Evolutionary conservation across 768 basidiomycete genomes (phyloP), one percentile per base, ranked within the genome.

Genomic region (Auricularia heimuer): DNA sequence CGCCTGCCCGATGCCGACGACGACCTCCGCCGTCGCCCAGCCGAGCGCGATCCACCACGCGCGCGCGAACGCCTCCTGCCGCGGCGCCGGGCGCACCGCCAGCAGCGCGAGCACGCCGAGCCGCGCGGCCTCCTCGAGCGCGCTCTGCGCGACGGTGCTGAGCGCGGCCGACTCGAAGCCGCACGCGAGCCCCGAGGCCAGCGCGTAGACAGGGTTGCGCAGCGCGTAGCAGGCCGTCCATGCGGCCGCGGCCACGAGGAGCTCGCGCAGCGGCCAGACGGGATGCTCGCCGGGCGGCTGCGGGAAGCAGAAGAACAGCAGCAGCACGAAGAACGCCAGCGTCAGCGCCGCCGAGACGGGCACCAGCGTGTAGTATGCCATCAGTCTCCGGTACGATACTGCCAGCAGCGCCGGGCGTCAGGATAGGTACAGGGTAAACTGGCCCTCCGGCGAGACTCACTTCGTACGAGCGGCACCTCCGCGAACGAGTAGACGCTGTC

Each of bases 31-130:
- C 6, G 82, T 74, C 12, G 88, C 87, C 86, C 87, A 90, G 0
- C 88, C 88, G 2, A 92, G 77, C 2, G 87, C 86, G 44, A 90
- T 75, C 86, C 86, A 90, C 89, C 90, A 92, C 3, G 88, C 83
- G 36, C 83, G 79, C 24, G 75, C 72, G 76, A 93, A 93, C 3
- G 83, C 82, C 1, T 24, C 35, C 14, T 24, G 33, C 37, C 36
- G 29, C 18, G 62, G 42, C 47, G 35, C 35, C 37, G 36, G 66
- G 42, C 80, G 80, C 61, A 85, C 77, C 44, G 79, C 77, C 16
- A 86, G 79, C 65, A 86, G 72, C 14, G 82, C 80, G 58, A 87
- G 74, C 14, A 83, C 76, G 24, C 82, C 74, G 58, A 85, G 79
- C 63, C 85, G 85, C 45, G 88, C 76, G 33, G 79, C 63, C 66